Base-by-base conservation (phyloP, 306 rosid species). In the Acacia acuminata region DNA sequence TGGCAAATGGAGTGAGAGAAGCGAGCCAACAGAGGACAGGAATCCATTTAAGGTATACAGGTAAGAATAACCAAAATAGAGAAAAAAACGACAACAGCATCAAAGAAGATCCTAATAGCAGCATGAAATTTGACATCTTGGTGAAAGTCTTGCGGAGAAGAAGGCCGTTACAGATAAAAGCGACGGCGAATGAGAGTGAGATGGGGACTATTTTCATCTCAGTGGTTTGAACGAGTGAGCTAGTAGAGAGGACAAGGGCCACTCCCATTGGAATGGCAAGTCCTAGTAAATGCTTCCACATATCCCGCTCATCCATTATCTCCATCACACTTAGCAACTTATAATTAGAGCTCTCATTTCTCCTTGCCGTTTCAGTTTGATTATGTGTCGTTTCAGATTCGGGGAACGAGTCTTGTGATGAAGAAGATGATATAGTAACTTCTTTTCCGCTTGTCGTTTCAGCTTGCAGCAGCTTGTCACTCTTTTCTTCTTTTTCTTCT, bases 41-140 rank as follows among this genome's bases (percentile, higher is more conserved):
- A 14, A 80, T 38, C 83, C 73, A 72, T 25, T 40, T 50, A 6
- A 71, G 66, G 5, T n/a, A 8, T 12, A 8, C 1, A n/a, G 78
- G 78, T 43, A 72, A 66, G 61, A 8, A 42, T 1, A 32, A 80
- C 13, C 50, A 50, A 5, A 80, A 19, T 34, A 58, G 73, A 22
- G 78, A 71, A 34, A 55, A 80, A 60, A 72, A 80, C 3, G 77
- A 60, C 6, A 66, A 0, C 27, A 44, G 42, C 50, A 58, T 72
- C 38, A 71, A 38, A 7, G 71, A 60, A 55, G 45, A 25, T 22
- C 71, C 78, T 11, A 12, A 22, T 4, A 71, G 10, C 7, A 55
- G 71, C 3, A 32, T 16, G 2, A 65, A 10, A n/a, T 25, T 72
- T 11, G 78, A 34, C 9, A 17, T 51, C 27, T 25, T 55, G 1